Percentiles rank a stretch among this genome's conserved stretches.
Evolutionary conservation across 139 green algal genomes (phyloP).

Genomic region (Coccomyxa sp.): DNA sequence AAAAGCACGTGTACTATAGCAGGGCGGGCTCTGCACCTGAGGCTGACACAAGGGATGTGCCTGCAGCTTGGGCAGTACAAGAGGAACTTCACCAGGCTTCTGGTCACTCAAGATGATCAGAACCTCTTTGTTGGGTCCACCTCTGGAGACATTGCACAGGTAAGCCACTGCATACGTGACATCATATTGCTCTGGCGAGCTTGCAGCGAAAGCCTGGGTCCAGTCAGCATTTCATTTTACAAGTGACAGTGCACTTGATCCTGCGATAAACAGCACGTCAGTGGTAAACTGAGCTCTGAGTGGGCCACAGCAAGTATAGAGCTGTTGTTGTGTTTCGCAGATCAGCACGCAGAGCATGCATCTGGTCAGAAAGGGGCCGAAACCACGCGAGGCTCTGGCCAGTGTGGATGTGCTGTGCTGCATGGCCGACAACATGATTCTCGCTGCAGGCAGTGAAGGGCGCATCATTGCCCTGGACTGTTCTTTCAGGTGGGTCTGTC

Average conservation of each 20-base stretch:
- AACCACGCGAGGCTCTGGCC: slow-evolving; percentile 46
- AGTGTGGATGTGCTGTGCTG: slow-evolving; percentile 35
- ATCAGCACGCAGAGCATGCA: slow-evolving; percentile 52
- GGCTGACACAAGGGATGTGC: slow-evolving; percentile 14
- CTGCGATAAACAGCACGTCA: neutral
- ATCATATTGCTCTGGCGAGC: slow-evolving; percentile 4
- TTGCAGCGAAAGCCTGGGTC: neutral
- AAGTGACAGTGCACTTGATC: neutral
- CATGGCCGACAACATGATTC: slow-evolving; percentile 47
- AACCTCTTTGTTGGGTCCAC: slow-evolving; percentile 70
- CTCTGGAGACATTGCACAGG: slow-evolving; percentile 72
- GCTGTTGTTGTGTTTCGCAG: slow-evolving; percentile 18
- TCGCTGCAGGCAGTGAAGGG: slow-evolving; percentile 54
- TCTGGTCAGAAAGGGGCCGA: slow-evolving; percentile 64
- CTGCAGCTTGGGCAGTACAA: slow-evolving; percentile 67
- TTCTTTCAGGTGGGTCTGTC: slow-evolving; percentile 21
- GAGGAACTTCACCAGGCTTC: slow-evolving; percentile 57
- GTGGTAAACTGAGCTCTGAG: neutral
- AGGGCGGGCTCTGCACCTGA: neutral
- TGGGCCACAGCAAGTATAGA: neutral
- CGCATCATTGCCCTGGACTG: slow-evolving; percentile 41
- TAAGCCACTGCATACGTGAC: neutral
- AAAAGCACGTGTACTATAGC: neutral
- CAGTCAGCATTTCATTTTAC: too few species aligned
- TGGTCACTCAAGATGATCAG: slow-evolving; percentile 56